Evolutionary conservation across 441 rosid genomes (phyloP), one percentile per base, ranked within the genome.

Genomic region (Omphalea diandra): DNA sequence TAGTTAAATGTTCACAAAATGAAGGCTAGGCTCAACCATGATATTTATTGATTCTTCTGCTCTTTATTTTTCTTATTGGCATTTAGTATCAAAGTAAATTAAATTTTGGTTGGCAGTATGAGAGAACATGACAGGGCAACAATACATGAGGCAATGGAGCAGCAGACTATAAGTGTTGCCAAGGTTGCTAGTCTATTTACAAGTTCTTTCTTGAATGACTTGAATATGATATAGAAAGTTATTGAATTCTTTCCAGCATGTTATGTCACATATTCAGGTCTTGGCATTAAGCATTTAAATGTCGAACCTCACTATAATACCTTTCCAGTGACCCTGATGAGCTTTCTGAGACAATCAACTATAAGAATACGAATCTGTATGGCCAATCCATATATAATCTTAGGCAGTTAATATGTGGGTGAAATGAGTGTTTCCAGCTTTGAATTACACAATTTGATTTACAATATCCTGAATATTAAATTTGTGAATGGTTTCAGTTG

Each of bases 101-200:
- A 47, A 40, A 36, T 67, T 79, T 64, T 56, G 61, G 60, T 66
- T 63, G 71, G 40, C 87, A 95, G 96, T 79, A 93, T 93, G 99
- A 89, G 91, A 80, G 97, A 90, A 80, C 99, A 95, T 81, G 98
- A 95, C 81, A 83, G 98, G 74, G 98, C 97, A 71, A 90, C 98
- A 56, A 95, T n/a, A n/a, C n/a, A n/a, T 11, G 99, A 95, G 75
- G 99, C 97, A 73, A 95, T 95, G 99, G 99, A 95, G 84, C 99
- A 95, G 83, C 99, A 95, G 85, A 93, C 97, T 14, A 93, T 95
- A 81, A n/a, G 98, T 69, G 86, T 95, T 69, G 99, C 98, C 33
- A 95, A 95, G 97, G 99, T 66, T 71, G 22, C 44, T 63, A 53
- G 57, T 57, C 52, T 64, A 20, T 70, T 53, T 65, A 46, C 56